Conservation (phyloP, 148 eudicot species). For the Salicornia ramosissima region DNA sequence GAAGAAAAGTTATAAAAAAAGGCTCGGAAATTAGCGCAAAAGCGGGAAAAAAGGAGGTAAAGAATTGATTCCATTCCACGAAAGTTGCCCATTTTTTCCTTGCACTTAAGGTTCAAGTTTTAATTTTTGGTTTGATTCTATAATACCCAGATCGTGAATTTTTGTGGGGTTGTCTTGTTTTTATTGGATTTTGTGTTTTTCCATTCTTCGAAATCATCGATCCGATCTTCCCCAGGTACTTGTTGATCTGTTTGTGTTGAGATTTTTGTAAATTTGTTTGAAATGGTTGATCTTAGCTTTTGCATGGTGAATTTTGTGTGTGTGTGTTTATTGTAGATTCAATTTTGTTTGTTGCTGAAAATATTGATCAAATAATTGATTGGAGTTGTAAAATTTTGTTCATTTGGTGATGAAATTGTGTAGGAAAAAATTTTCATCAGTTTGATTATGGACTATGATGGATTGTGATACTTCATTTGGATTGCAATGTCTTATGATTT, state of each 20-base stretch:
- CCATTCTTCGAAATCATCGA: constrained; percentile 15
- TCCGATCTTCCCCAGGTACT: constrained; percentile 23
- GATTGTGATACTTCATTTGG: not conserved
- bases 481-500: not conserved
- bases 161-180: constrained; percentile 14
- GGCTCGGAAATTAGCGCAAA: not conserved
- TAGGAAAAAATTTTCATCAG: not conserved
- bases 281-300: constrained; percentile 2
- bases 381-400: not conserved
- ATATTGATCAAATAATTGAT: not conserved
- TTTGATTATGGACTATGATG: not conserved
- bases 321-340: not conserved
- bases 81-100: not conserved
- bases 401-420: constrained; percentile 1
- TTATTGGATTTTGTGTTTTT: not conserved
- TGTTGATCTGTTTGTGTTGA: constrained; percentile 11
- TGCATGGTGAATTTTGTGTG: constrained; percentile 16
- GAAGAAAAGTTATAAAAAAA: not conserved
- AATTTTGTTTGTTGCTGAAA: not conserved
- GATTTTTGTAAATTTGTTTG: not conserved
- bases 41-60: constrained; percentile 10
- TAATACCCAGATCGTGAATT: constrained; percentile 25
- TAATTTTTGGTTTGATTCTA: constrained; percentile 13
- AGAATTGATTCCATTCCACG: not conserved
- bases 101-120: constrained; percentile 6